A percentile compares a stretch with the other conserved stretches of the same genome.
phyloP scores from a whole-genome alignment of 2,329 filamentous ascomycete species.

The Fusarium bulbicola region DNA sequence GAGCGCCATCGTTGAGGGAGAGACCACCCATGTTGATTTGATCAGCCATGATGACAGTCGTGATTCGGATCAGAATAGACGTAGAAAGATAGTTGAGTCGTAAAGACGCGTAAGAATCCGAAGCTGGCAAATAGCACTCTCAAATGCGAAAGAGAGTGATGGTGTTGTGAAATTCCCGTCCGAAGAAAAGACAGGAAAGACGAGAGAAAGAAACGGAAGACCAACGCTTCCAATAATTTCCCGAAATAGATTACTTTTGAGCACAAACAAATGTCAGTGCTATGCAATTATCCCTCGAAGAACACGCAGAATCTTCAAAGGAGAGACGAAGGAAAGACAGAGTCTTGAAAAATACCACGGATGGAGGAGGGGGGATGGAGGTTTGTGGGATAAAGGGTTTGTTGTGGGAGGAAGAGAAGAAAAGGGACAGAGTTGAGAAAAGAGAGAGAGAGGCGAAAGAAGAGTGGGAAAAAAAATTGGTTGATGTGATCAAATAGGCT shows the following conservation, averaged over 20 bases:
- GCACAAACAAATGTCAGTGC: conserved; percentile 46
- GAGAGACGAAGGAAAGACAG: conserved; percentile 56
- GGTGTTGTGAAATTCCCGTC: conserved; percentile 43
- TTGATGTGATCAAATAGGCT: conserved; percentile 44
- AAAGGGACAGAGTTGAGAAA: conserved; percentile 42
- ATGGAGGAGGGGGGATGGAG: conserved; percentile 43
- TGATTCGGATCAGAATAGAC: conserved; percentile 35
- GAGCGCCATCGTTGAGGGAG: conserved; percentile 63
- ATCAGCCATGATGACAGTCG: conserved; percentile 73
- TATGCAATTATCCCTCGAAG: conserved; percentile 51
- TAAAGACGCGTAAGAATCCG: conserved; percentile 32
- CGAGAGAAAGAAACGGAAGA: conserved; percentile 48
- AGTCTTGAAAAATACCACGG: conserved; percentile 46
- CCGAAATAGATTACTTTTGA: conserved; percentile 46
- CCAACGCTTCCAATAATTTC: conserved; percentile 46
- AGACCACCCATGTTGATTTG: conserved; percentile 85
- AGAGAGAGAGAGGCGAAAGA: conserved; percentile 47
- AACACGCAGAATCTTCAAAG: conserved; percentile 58
- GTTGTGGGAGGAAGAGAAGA: conserved; percentile 49
- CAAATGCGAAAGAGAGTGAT: conserved; percentile 39
- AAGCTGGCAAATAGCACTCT: conserved; percentile 40
- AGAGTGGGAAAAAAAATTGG: conserved; percentile 49
- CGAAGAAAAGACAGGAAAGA: conserved; percentile 45
- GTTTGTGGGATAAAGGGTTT: conserved; percentile 45
- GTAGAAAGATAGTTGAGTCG: conserved; percentile 31